Conservation (phyloP, 495 filamentous ascomycete genomes). For the Platismatia glauca region DNA sequence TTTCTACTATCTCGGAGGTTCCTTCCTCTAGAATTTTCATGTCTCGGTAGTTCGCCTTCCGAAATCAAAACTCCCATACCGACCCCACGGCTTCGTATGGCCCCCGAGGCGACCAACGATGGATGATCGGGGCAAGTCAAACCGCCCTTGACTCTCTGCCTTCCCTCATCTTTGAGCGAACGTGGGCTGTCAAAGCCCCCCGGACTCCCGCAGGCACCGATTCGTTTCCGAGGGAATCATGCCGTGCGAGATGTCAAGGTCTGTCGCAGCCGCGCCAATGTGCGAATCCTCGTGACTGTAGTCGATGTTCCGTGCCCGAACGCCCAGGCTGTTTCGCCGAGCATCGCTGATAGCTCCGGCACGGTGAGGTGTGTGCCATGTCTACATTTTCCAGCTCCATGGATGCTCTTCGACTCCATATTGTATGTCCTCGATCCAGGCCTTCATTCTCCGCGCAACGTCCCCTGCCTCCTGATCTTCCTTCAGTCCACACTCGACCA, state of each 20-base stretch:
- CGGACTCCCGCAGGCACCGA: neutral
- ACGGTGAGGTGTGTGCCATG: neutral
- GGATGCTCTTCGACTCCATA: constrained; percentile 86
- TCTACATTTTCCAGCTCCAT: constrained; percentile 49
- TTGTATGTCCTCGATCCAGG: constrained; percentile 90
- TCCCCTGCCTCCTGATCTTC: constrained; percentile 78
- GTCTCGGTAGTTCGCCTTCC: neutral
- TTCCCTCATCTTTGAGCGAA: neutral
- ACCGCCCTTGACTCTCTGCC: neutral
- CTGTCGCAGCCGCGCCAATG: neutral
- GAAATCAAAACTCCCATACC: neutral
- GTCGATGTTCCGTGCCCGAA: neutral
- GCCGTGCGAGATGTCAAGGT: too few species aligned
- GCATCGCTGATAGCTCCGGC: neutral
- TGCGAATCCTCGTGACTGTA: neutral
- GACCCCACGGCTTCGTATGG: neutral
- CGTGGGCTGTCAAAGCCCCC: neutral
- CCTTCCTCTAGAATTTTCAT: neutral
- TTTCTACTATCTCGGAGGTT: neutral
- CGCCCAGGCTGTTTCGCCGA: neutral
- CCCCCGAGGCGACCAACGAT: neutral
- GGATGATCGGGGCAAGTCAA: neutral
- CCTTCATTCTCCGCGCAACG: constrained; percentile 76
- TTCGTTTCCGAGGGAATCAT: neutral
- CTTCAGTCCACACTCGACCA: constrained; percentile 69